Percentiles rank a stretch among this genome's conserved stretches.
phyloP scores from a whole-genome alignment of 768 basidiomycete species.

The Pulveroboletus sp. region DNA sequence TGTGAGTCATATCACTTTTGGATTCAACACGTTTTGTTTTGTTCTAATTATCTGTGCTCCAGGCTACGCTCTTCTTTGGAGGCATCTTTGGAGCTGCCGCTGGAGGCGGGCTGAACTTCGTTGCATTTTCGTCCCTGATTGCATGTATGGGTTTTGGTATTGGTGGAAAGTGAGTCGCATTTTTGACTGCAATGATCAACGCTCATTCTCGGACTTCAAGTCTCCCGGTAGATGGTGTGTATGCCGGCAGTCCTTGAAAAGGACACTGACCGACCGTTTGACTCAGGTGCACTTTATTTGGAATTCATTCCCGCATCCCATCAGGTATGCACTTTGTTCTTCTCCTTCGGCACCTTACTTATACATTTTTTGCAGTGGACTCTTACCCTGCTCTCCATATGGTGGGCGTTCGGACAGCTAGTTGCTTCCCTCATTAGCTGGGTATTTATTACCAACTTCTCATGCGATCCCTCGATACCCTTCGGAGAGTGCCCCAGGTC shows the following conservation, averaged over 20 bases:
- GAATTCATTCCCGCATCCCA: conserved; percentile 44
- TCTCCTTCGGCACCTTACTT: not conserved
- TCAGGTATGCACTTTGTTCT: conserved; percentile 24
- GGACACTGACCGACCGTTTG: not conserved
- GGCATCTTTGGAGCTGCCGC: conserved; percentile 52
- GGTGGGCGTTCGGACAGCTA: conserved; percentile 54
- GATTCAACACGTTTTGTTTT: not conserved
- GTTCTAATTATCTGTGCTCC: not conserved
- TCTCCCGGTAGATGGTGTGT: conserved; percentile 46
- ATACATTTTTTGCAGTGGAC: conserved; percentile 38
- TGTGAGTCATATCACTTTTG: conserved; percentile 3
- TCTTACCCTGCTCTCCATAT: conserved; percentile 52
- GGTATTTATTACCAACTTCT: conserved; percentile 55
- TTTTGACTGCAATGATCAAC: conserved; percentile 16
- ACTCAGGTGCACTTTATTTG: conserved; percentile 42
- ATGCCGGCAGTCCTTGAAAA: not conserved
- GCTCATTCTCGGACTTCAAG: conserved; percentile 24
- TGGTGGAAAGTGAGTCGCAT: conserved; percentile 46
- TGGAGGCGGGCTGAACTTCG: conserved; percentile 45
- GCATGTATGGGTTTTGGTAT: conserved; percentile 50
- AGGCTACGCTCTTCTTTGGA: conserved; percentile 35
- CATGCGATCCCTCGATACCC: conserved; percentile 43
- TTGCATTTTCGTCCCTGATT: conserved; percentile 42
- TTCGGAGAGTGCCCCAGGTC: conserved; percentile 43
- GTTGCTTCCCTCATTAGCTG: conserved; percentile 51